Conservation (phyloP, 768 basidiomycete species). For the Candolleomyces eurysporus region DNA sequence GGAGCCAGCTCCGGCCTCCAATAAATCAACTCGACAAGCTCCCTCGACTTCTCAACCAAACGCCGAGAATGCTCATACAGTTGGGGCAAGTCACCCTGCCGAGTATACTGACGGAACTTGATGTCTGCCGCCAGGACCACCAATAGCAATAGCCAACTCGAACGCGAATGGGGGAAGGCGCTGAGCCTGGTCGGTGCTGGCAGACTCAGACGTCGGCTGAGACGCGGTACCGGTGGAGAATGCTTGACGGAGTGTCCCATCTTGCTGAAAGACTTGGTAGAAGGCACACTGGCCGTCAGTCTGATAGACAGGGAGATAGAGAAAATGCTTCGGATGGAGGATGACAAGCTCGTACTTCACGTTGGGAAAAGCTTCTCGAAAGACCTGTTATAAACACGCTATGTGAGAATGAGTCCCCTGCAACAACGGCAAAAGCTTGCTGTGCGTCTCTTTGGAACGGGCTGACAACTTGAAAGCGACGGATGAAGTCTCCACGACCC, state of each 20-base stretch:
- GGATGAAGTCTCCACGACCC: not conserved
- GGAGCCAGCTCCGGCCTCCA: not conserved
- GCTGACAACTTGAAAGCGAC: not conserved
- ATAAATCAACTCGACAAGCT: not conserved
- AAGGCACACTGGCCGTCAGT: not conserved
- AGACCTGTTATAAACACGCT: not conserved
- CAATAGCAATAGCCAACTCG: not conserved
- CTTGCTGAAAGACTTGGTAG: not conserved
- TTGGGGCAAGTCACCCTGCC: not conserved
- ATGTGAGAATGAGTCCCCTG: not conserved
- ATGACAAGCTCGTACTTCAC: not conserved
- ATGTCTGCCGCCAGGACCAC: not conserved
- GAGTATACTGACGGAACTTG: not conserved
- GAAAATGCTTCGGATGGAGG: not conserved
- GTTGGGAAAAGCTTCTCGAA: not conserved
- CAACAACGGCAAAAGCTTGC: no score
- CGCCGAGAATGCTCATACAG: not conserved
- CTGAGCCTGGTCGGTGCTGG: not conserved
- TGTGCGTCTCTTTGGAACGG: not conserved
- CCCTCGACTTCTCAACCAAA: not conserved
- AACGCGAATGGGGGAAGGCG: not conserved
- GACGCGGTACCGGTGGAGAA: not conserved
- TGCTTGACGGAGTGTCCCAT: not conserved
- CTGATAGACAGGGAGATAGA: not conserved
- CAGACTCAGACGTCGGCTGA: not conserved